phyloP scores from a whole-genome alignment of 2,329 filamentous ascomycete genomes.

The Clarireedia monteithiana region DNA sequence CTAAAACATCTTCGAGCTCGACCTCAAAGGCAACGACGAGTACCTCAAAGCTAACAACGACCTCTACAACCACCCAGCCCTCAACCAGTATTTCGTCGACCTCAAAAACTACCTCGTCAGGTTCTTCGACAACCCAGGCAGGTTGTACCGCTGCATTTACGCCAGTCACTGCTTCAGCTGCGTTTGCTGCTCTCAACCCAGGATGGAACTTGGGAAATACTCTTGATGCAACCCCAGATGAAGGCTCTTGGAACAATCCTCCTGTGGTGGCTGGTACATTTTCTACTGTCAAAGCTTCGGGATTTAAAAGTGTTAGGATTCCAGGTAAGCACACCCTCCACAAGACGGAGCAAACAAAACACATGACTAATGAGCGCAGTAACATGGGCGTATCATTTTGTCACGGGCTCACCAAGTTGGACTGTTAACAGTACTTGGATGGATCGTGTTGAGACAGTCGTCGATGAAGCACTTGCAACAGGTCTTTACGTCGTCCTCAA shows the following conservation, averaged over 20 bases:
- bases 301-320: slow-evolving; percentile 51
- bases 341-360: too few relatives aligned
- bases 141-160: slow-evolving; percentile 17
- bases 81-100: neutral
- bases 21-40: neutral
- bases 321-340: slow-evolving; percentile 32
- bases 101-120: neutral
- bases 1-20: neutral
- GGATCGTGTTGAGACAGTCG: slow-evolving; percentile 47
- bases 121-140: slow-evolving; percentile 1
- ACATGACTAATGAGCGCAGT: slow-evolving; percentile 30
- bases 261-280: slow-evolving; percentile 43
- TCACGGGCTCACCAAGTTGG: slow-evolving; percentile 42
- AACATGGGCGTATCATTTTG: slow-evolving; percentile 51
- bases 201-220: slow-evolving; percentile 57
- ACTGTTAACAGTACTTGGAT: slow-evolving; percentile 47
- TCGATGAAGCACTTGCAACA: slow-evolving; percentile 45
- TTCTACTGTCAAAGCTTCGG: slow-evolving; percentile 41
- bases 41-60: neutral
- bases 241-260: slow-evolving; percentile 52
- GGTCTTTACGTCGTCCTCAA: slow-evolving; percentile 48
- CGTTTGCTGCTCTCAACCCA: slow-evolving; percentile 40
- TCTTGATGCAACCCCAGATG: slow-evolving; percentile 46
- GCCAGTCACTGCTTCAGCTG: slow-evolving; percentile 19
- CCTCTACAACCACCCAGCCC: neutral